Base-by-base conservation (phyloP, 768 basidiomycete genomes). In the Phylloporus arenicola region DNA sequence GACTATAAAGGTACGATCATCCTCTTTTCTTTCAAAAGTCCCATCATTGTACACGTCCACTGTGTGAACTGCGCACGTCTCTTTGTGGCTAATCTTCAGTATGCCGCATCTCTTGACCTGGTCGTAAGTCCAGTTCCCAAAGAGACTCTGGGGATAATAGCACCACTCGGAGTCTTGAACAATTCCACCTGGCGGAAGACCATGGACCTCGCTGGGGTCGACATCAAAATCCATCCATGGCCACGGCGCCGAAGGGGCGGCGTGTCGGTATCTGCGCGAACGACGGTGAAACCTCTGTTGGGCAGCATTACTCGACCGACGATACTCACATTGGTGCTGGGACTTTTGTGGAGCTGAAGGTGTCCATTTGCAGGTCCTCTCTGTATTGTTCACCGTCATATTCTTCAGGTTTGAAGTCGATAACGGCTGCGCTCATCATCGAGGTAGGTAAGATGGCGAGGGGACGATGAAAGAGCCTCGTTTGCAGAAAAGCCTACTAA, bases 221-320 rank as follows among this genome's bases (percentile, higher is more conserved):
- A 14, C 58, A 35, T 69, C 64, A 7, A 73, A 61, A 46, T 74
- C 67, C 57, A 74, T 68, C 63, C 70, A 74, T 8, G 72, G 72
- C 72, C 72, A 74, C 1, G 72, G 72, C 0, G 71, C 72, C 24
- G 68, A 69, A 3, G 73, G 72, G 3, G 71, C 65, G 3, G 67
- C 72, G 55, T 74, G 72, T 13, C 72, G 62, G 47, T 73, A 63
- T 54, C 67, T 68, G 46, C 11, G 20, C 25, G 37, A 41, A 45
- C 6, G 16, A 24, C 41, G 19, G 45, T 47, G 33, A 50, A 52
- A 4, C 13, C 25, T 31, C 12, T 31, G 31, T 27, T 40, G 27
- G 27, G 38, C 4, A 17, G 27, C 37, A 42, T 13, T 5, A 8
- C 27, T 7, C 10, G 19, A 13, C 25, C 2, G 37, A 20, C 8